A percentile compares a stretch with the other conserved stretches of the same genome.
Conservation (phyloP, 306 rosid species). For the Elaeagnus macrophylla region DNA sequence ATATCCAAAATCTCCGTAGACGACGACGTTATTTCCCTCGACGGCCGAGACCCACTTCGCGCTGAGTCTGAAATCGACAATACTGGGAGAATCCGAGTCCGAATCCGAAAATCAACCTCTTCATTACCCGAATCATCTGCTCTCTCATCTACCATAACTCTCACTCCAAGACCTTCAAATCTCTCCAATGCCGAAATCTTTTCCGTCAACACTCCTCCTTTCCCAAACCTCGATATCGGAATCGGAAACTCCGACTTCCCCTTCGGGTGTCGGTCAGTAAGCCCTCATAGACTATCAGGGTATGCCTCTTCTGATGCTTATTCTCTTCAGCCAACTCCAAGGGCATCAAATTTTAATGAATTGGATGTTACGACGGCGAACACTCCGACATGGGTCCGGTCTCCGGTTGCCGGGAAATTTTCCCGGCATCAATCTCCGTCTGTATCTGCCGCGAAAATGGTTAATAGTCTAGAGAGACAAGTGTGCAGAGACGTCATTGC, state of each 20-base stretch:
- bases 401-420: constrained; percentile 27
- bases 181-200: constrained; percentile 38
- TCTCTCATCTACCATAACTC: constrained; percentile 21
- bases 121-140: constrained; percentile 12
- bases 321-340: constrained; percentile 36
- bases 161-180: constrained; percentile 36
- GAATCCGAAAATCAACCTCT: constrained; percentile 28
- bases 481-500: constrained; percentile 17
- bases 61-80: constrained; percentile 28
- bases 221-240: constrained; percentile 7
- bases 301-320: constrained; percentile 39
- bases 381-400: constrained; percentile 30
- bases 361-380: constrained; percentile 20
- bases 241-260: constrained; percentile 10
- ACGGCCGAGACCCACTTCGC: constrained; percentile 25
- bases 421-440: constrained; percentile 22
- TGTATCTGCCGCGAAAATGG: constrained; percentile 14
- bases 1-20: constrained; percentile 31
- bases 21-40: constrained; percentile 32
- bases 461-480: constrained; percentile 17
- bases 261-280: constrained; percentile 15
- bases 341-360: constrained; percentile 34
- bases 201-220: constrained; percentile 33
- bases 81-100: constrained; percentile 25
- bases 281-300: constrained; percentile 19